phyloP scores from a whole-genome alignment of 2,329 filamentous ascomycete genomes.

The Pseudogymnoascus sp. region DNA sequence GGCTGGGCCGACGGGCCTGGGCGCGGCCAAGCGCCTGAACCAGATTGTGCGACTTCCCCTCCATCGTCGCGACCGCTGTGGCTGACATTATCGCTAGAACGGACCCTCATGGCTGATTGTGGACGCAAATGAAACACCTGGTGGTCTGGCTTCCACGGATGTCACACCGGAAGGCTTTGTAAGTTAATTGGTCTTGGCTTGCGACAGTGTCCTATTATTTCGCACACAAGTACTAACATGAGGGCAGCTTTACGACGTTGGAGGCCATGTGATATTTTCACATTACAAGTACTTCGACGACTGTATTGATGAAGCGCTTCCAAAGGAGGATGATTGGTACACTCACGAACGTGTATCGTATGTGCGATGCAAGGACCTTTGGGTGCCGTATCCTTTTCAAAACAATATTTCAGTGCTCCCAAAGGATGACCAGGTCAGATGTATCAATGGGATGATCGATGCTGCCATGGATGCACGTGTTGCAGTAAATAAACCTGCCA shows the following conservation, averaged over 20 bases:
- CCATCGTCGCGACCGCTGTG: slow-evolving; percentile 17
- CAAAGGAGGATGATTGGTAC: slow-evolving; percentile 92
- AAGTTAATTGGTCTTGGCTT: slow-evolving; percentile 41
- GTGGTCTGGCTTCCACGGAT: slow-evolving; percentile 93
- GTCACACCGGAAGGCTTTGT: slow-evolving; percentile 94
- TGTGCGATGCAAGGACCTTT: slow-evolving; percentile 90
- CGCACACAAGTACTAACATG: slow-evolving; percentile 25
- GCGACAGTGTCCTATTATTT: slow-evolving; percentile 14
- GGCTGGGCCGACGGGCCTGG: slow-evolving; percentile 92
- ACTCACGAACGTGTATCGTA: slow-evolving; percentile 98
- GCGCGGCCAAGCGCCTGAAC: slow-evolving; percentile 95
- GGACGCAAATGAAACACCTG: slow-evolving; percentile 84
- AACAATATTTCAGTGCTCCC: slow-evolving; percentile 99
- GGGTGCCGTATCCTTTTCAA: slow-evolving; percentile 99
- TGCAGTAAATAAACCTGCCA: slow-evolving; percentile 82
- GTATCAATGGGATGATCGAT: slow-evolving; percentile 93
- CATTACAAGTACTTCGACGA: slow-evolving; percentile 99
- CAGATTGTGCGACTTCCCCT: slow-evolving; percentile 63
- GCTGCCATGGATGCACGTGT: slow-evolving; percentile 82
- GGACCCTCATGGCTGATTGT: slow-evolving; percentile 94
- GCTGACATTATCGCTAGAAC: slow-evolving; percentile 49
- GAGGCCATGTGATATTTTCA: slow-evolving; percentile 97
- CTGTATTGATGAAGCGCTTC: slow-evolving; percentile 93
- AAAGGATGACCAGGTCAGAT: slow-evolving; percentile 93
- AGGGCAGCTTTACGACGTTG: slow-evolving; percentile 91